Evolutionary conservation across 257 asterid genomes (phyloP).

Genomic region (Orobanche coerulescens): DNA sequence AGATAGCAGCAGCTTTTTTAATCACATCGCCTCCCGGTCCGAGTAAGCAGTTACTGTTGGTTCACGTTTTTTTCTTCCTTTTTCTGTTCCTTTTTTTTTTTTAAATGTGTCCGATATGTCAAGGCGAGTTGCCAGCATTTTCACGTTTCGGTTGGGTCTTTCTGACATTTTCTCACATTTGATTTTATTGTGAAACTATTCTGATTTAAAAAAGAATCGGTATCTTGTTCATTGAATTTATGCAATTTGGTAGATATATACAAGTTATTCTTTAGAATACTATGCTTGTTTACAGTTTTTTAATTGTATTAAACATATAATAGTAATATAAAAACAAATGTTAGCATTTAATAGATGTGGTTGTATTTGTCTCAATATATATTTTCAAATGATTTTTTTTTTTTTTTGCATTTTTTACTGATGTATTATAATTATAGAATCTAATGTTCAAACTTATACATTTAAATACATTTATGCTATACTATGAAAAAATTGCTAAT

Average conservation of each 20-base stretch:
- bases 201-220: too few species aligned
- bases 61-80: not conserved
- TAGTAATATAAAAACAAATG: too few species aligned
- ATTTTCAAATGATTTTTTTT: too few species aligned
- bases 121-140: not conserved
- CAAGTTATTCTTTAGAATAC: not conserved
- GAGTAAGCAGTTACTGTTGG: conserved; percentile 1
- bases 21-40: not conserved
- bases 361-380: too few species aligned
- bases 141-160: not conserved
- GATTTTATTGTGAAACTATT: not conserved
- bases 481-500: not conserved
- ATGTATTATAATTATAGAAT: too few species aligned
- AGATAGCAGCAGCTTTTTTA: not conserved
- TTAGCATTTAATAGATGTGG: too few species aligned
- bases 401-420: too few species aligned
- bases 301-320: not conserved
- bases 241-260: conserved; percentile 1
- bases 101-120: not conserved
- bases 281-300: not conserved
- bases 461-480: not conserved
- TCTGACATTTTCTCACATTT: not conserved
- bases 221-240: not conserved
- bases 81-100: not conserved
- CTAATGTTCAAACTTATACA: too few species aligned